Percentiles rank a stretch among this genome's conserved stretches.
These are phyloP conservation scores for Leccinellum luteum DNA, from an alignment of 768 basidiomycete species.

Conservation along the genomic window DNA sequence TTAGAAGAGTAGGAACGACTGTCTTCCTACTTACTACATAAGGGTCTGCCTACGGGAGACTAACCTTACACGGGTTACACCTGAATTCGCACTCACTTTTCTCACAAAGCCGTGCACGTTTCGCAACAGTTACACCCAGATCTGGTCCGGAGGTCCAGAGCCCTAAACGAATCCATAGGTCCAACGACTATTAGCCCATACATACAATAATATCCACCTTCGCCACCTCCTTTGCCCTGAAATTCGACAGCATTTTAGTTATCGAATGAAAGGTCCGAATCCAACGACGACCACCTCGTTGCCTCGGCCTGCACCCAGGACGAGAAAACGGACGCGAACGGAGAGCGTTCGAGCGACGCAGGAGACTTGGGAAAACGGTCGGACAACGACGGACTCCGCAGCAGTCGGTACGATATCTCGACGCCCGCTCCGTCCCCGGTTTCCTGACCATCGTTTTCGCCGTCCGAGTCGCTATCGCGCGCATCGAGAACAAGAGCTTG, in stretches of 20 bases:
- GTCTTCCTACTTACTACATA: too few species aligned
- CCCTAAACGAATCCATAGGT: too few species aligned
- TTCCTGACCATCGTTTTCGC: neutral
- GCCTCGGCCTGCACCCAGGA: constrained; percentile 11
- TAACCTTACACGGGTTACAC: too few species aligned
- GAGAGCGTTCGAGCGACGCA: neutral
- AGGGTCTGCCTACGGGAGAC: too few species aligned
- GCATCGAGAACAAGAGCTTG: constrained; percentile 8
- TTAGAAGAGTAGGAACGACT: too few species aligned
- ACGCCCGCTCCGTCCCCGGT: neutral
- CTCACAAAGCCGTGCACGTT: too few species aligned
- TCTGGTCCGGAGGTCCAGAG: too few species aligned
- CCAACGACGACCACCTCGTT: constrained; percentile 12
- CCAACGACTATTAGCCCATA: too few species aligned
- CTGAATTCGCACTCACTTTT: too few species aligned
- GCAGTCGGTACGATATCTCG: neutral
- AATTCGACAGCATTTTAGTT: too few species aligned
- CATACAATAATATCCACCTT: neutral
- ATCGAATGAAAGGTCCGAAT: constrained; percentile 6
- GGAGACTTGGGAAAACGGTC: constrained; percentile 15
- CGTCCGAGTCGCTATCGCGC: constrained; percentile 1
- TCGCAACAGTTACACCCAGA: too few species aligned
- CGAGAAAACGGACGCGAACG: constrained; percentile 17
- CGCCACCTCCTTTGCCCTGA: neutral
- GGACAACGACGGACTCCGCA: constrained; percentile 7